Evolutionary conservation across 352 stramenopile genomes (phyloP).

Genomic region (Phytophthora ramorum): DNA sequence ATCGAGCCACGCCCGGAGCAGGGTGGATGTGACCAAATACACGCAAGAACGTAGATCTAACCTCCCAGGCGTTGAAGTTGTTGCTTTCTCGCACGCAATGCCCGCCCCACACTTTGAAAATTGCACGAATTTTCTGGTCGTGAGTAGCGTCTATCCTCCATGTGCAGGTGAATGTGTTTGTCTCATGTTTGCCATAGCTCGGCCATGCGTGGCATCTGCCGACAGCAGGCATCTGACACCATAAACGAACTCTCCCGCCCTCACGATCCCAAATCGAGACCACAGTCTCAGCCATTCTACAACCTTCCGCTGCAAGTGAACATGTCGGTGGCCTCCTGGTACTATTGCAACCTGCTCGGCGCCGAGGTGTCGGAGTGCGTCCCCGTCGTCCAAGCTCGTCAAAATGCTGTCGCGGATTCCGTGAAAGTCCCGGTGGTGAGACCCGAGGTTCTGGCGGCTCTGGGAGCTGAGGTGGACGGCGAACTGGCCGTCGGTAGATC

Average conservation of each 20-base stretch:
- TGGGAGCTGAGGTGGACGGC: constrained; percentile 9
- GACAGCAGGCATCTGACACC: constrained; percentile 6
- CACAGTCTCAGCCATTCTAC: constrained; percentile 12
- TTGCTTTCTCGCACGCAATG: not conserved
- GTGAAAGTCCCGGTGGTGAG: constrained; percentile 8
- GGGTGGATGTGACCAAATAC: constrained; percentile 15
- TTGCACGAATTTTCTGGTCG: constrained; percentile 27
- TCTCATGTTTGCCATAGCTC: constrained; percentile 14
- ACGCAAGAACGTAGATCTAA: not conserved
- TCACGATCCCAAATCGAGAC: constrained; percentile 21
- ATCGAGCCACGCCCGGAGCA: constrained; percentile 7
- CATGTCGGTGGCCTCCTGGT: constrained; percentile 31
- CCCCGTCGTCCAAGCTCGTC: constrained; percentile 19
- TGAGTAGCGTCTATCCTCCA: constrained; percentile 8
- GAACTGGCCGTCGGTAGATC: constrained; percentile 30
- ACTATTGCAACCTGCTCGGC: constrained; percentile 35
- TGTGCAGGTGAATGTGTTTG: constrained; percentile 27
- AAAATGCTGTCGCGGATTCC: constrained; percentile 8
- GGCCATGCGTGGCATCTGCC: constrained; percentile 10
- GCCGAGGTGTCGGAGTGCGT: constrained; percentile 8
- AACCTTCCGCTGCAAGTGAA: constrained; percentile 17
- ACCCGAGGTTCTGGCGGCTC: not conserved
- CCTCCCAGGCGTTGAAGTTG: constrained; percentile 5
- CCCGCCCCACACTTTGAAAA: constrained; percentile 12
- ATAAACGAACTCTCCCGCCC: constrained; percentile 29